Conservation (phyloP, 345 rosid species). For the Eucalyptus tenuipes region DNA sequence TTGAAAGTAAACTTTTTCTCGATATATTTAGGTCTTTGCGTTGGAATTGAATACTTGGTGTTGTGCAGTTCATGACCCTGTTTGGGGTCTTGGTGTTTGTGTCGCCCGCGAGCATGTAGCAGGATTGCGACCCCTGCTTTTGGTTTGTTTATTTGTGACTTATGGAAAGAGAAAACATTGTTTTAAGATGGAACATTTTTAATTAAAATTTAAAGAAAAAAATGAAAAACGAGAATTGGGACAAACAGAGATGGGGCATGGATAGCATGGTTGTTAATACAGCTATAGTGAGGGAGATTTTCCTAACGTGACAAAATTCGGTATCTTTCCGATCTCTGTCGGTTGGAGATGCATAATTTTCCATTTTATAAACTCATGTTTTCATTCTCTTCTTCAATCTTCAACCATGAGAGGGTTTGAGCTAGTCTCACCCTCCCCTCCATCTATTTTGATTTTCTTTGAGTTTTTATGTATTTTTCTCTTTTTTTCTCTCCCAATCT, state of each 20-base stretch:
- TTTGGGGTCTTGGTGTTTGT: not conserved
- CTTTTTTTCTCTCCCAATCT: no score
- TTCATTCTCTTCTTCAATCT: no score
- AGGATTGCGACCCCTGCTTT: not conserved
- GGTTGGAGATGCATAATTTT: not conserved
- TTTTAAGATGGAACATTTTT: not conserved
- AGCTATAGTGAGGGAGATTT: not conserved
- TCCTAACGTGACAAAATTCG: not conserved
- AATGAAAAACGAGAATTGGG: not conserved
- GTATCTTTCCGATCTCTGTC: not conserved
- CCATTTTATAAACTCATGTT: not conserved
- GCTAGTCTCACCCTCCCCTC: no score
- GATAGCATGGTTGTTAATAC: not conserved
- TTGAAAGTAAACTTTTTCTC: not conserved
- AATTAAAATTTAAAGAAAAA: not conserved
- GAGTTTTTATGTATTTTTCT: no score
- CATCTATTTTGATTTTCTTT: no score
- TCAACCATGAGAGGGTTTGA: no score
- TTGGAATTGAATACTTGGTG: not conserved
- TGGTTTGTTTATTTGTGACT: not conserved
- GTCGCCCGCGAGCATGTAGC: not conserved
- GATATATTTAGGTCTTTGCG: not conserved
- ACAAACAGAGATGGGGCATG: not conserved
- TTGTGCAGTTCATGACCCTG: not conserved
- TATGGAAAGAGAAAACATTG: not conserved